Evolutionary conservation across 2,329 filamentous ascomycete species (phyloP).

Genomic region (Zasmidium citrigriseum): DNA sequence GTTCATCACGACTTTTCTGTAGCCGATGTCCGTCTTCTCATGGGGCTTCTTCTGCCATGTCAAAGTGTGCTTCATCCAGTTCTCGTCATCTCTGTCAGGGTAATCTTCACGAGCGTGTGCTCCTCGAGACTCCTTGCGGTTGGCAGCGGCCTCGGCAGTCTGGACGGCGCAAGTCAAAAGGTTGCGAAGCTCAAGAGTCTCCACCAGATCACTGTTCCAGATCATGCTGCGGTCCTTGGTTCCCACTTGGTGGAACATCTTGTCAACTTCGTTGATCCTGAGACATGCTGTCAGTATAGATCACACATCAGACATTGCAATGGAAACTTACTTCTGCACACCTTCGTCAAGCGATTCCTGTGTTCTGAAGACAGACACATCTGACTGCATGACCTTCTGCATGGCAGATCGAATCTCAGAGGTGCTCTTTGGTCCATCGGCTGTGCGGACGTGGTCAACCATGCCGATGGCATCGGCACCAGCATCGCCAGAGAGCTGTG

Average conservation of each 20-base stretch:
- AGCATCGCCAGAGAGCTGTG: slow-evolving; percentile 79
- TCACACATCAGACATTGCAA: neutral
- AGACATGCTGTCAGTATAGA: slow-evolving; percentile 18
- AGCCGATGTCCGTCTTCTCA: slow-evolving; percentile 79
- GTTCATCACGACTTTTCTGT: slow-evolving; percentile 77
- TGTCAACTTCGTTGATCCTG: slow-evolving; percentile 77
- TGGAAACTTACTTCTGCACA: slow-evolving; percentile 62
- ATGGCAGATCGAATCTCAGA: slow-evolving; percentile 86
- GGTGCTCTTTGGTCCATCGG: slow-evolving; percentile 82
- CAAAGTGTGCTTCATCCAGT: slow-evolving; percentile 99
- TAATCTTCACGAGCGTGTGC: slow-evolving; percentile 96
- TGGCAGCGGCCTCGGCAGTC: slow-evolving; percentile 86
- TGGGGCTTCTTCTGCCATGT: slow-evolving; percentile 94
- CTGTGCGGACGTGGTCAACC: slow-evolving; percentile 81
- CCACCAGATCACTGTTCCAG: slow-evolving; percentile 97
- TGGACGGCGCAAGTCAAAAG: slow-evolving; percentile 93
- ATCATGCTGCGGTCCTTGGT: slow-evolving; percentile 99
- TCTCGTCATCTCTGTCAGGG: slow-evolving; percentile 90
- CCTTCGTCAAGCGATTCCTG: slow-evolving; percentile 92
- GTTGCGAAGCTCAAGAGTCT: slow-evolving; percentile 94
- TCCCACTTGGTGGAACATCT: slow-evolving; percentile 76
- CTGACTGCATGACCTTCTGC: slow-evolving; percentile 98
- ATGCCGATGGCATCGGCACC: slow-evolving; percentile 84
- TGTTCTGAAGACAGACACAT: slow-evolving; percentile 94
- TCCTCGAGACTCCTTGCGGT: slow-evolving; percentile 95